Conservation (phyloP, 495 filamentous ascomycete genomes). For the Trichoderma asperelloides region DNA sequence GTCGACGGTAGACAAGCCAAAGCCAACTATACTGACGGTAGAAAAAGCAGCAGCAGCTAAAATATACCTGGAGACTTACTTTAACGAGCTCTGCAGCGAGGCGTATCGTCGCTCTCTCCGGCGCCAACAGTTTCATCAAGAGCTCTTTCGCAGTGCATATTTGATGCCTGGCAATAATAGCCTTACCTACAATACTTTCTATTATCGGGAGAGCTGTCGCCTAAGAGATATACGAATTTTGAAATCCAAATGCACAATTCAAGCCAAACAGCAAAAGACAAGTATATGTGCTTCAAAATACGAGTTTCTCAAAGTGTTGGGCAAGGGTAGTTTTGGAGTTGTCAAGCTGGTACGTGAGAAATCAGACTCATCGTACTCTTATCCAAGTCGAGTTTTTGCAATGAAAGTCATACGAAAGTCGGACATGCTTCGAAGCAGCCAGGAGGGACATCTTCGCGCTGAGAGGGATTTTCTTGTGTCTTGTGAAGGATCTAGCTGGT, state of each 20-base stretch:
- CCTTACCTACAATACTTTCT: conserved; percentile 48
- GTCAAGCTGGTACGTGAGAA: conserved; percentile 74
- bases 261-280: conserved; percentile 15
- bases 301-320: conserved; percentile 75
- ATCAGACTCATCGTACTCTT: conserved; percentile 15
- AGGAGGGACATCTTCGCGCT: conserved; percentile 86
- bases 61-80: conserved; percentile 78
- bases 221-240: conserved; percentile 64
- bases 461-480: conserved; percentile 87
- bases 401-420: conserved; percentile 96
- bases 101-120: conserved; percentile 56
- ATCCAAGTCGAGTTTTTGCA: conserved; percentile 57
- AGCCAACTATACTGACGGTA: conserved; percentile 63
- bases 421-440: conserved; percentile 77
- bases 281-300: conserved; percentile 45
- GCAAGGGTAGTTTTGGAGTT: conserved; percentile 90
- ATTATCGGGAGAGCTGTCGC: conserved; percentile 59
- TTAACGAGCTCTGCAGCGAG: conserved; percentile 51
- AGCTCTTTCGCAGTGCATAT: conserved; percentile 42
- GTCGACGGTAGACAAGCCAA: conserved; percentile 22
- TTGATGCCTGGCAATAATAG: conserved; percentile 49
- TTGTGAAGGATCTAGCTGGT: conserved; percentile 73
- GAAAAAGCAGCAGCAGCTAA: conserved; percentile 75
- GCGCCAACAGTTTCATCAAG: conserved; percentile 55
- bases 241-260: conserved; percentile 49